Evolutionary conservation across 2,329 filamentous ascomycete species (phyloP).

Genomic region (Westerdykella aurantiaca): DNA sequence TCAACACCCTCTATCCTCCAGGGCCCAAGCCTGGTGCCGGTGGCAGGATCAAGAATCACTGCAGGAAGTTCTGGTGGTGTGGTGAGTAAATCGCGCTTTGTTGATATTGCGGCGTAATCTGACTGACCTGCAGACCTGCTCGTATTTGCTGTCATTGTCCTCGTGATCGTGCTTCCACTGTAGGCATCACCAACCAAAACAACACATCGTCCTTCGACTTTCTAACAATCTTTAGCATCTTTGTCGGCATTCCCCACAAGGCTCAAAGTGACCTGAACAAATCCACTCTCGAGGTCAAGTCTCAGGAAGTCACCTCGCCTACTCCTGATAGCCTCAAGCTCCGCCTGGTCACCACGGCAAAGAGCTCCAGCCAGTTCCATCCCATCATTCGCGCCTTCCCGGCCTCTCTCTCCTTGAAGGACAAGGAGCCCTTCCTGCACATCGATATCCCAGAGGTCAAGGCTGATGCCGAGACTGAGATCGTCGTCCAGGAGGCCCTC

Average conservation of each 20-base stretch:
- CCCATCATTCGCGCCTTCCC: conserved; percentile 52
- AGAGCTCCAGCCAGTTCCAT: conserved; percentile 47
- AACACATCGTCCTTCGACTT: background rate
- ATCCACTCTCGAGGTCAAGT: conserved; percentile 47
- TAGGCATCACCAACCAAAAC: conserved; percentile 39
- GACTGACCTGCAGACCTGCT: conserved; percentile 38
- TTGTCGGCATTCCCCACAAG: conserved; percentile 54
- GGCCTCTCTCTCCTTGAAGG: conserved; percentile 46
- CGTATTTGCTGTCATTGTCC: conserved; percentile 44
- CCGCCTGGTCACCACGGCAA: conserved; percentile 45
- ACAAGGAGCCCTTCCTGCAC: conserved; percentile 39
- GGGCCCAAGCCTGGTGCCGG: conserved; percentile 27
- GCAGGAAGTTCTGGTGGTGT: conserved; percentile 37
- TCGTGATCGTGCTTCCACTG: conserved; percentile 55
- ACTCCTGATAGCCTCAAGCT: conserved; percentile 45
- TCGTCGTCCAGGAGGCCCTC: conserved; percentile 42
- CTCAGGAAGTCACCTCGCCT: conserved; percentile 49
- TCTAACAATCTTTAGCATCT: conserved; percentile 41
- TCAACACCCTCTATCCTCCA: conserved; percentile 32
- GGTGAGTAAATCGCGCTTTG: conserved; percentile 17
- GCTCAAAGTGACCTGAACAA: conserved; percentile 51
- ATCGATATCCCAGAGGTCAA: conserved; percentile 44
- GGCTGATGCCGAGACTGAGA: conserved; percentile 37
- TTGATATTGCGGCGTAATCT: background rate
- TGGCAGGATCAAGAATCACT: conserved; percentile 33